phyloP scores from a whole-genome alignment of 306 rosid genomes.

The Quercus dentata region DNA sequence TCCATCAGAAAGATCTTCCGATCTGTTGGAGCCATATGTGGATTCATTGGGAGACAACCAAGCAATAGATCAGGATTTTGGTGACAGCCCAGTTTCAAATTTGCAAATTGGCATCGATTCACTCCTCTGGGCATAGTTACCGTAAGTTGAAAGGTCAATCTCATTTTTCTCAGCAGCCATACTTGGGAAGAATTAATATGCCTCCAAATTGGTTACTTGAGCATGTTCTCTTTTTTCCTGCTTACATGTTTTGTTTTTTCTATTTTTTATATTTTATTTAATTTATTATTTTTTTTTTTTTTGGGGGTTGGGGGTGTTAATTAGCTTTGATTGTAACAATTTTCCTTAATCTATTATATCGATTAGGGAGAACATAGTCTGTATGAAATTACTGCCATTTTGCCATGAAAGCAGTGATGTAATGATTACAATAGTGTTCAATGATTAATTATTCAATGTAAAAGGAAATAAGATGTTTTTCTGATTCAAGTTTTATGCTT shows the following conservation, averaged over 20 bases:
- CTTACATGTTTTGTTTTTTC: neutral
- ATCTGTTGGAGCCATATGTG: conserved; percentile 65
- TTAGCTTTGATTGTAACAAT: neutral
- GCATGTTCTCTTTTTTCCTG: neutral
- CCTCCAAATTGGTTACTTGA: neutral
- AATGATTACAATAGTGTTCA: neutral
- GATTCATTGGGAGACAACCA: conserved; percentile 46
- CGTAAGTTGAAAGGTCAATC: neutral
- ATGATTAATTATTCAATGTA: too few species aligned
- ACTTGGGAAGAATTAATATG: neutral
- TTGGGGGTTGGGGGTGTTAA: neutral
- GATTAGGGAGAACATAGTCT: neutral
- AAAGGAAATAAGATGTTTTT: too few species aligned
- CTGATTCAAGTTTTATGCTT: too few species aligned
- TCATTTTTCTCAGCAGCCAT: neutral
- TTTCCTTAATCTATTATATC: neutral
- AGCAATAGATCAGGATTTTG: conserved; percentile 37
- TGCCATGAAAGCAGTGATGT: conserved; percentile 14
- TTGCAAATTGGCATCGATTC: conserved; percentile 72
- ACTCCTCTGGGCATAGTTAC: conserved; percentile 58
- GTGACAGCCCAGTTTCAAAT: conserved; percentile 74
- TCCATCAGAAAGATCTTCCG: conserved; percentile 82
- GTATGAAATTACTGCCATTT: neutral
- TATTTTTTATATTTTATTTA: neutral
- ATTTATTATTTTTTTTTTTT: neutral